phyloP scores from a whole-genome alignment of 148 eudicot species.

The Polygonum maritimum region DNA sequence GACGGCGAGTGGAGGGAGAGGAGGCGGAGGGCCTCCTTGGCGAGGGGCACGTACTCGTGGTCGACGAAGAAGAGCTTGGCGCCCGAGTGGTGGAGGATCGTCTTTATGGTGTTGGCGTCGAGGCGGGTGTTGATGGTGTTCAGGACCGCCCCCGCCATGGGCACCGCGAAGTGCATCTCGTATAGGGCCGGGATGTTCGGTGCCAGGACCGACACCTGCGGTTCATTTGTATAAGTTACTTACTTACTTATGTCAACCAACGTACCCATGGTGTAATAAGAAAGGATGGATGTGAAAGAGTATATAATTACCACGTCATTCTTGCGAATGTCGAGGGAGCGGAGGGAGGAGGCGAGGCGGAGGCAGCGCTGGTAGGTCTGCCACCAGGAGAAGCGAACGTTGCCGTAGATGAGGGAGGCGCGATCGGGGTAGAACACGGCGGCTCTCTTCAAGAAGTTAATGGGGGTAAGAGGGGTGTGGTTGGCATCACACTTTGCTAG shows the following conservation, averaged over 20 bases:
- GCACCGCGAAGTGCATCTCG: slow-evolving; percentile 94
- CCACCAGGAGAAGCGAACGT: slow-evolving; percentile 54
- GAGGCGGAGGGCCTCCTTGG: slow-evolving; percentile 50
- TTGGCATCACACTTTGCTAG: slow-evolving; percentile 61
- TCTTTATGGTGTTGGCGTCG: slow-evolving; percentile 47
- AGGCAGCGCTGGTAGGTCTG: slow-evolving; percentile 73
- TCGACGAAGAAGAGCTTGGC: slow-evolving; percentile 76
- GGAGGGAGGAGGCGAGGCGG: slow-evolving; percentile 73
- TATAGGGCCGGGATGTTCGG: slow-evolving; percentile 83
- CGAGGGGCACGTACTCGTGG: slow-evolving; percentile 39
- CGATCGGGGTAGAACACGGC: slow-evolving; percentile 50
- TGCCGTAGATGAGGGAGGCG: slow-evolving; percentile 52
- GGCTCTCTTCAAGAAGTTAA: slow-evolving; percentile 70
- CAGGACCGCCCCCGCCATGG: slow-evolving; percentile 87
- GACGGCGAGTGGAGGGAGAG: slow-evolving; percentile 10
- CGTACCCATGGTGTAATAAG: too few species aligned
- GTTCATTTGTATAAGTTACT: too few species aligned
- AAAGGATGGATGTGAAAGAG: too few species aligned
- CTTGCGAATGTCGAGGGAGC: slow-evolving; percentile 39
- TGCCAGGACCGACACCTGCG: slow-evolving; percentile 77
- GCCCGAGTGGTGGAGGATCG: slow-evolving; percentile 63
- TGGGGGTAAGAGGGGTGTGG: slow-evolving; percentile 59
- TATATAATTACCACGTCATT: slow-evolving; percentile 43
- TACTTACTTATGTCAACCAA: too few species aligned
- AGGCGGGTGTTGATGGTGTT: slow-evolving; percentile 76